Evolutionary conservation across 768 basidiomycete species (phyloP).

Genomic region (Leccinellum luteum): DNA sequence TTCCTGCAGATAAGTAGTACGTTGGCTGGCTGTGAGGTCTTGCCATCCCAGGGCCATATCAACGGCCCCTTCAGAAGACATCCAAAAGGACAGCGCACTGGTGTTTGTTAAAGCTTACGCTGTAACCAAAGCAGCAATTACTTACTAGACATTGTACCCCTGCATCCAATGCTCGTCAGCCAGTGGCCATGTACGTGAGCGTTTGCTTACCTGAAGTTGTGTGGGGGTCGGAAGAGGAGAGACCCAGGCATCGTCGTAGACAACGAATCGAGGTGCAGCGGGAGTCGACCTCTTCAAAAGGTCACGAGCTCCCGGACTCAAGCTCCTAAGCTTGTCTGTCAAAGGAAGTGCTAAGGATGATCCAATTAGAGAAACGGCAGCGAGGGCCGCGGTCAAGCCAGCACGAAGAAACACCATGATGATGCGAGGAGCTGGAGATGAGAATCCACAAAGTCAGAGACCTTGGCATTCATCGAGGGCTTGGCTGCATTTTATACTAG

Average conservation of each 20-base stretch:
- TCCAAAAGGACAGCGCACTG: constrained; percentile 42
- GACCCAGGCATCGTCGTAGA: constrained; percentile 41
- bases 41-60: constrained; percentile 48
- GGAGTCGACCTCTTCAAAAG: constrained; percentile 24
- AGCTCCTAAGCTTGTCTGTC: constrained; percentile 11
- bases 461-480: not conserved
- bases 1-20: constrained; percentile 42
- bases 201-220: constrained; percentile 37
- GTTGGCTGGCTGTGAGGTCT: constrained; percentile 33
- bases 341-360: constrained; percentile 11
- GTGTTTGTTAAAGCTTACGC: not conserved
- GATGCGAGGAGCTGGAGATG: not conserved
- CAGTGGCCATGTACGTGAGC: not conserved
- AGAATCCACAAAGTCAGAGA: not conserved
- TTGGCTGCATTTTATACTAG: constrained; percentile 5
- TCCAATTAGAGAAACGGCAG: constrained; percentile 5
- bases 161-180: constrained; percentile 1
- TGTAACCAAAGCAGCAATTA: not conserved
- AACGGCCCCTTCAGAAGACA: constrained; percentile 35
- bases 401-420: constrained; percentile 10
- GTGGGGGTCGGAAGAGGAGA: constrained; percentile 42
- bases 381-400: not conserved
- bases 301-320: constrained; percentile 19
- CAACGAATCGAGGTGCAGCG: constrained; percentile 47
- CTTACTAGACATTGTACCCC: constrained; percentile 37